Conservation (phyloP, 2,329 filamentous ascomycete genomes). For the Botryotinia convoluta region DNA sequence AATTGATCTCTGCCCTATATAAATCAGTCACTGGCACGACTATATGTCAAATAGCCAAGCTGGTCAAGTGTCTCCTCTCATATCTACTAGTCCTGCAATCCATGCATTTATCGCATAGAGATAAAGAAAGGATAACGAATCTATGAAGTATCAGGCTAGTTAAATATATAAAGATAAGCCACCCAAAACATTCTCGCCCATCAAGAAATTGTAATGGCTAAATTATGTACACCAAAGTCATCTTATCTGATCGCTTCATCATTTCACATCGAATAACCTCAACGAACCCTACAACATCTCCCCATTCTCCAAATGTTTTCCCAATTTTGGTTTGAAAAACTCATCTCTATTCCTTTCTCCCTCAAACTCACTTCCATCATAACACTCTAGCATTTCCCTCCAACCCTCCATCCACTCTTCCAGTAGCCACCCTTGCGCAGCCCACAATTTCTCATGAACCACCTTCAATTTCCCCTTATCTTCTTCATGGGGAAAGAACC, state of each 20-base stretch:
- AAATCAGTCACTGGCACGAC: background rate
- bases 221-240: background rate
- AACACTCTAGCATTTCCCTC: conserved; percentile 14
- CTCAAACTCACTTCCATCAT: background rate
- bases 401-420: conserved; percentile 14
- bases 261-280: background rate
- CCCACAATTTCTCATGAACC: conserved; percentile 21
- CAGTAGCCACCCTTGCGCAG: conserved; percentile 1
- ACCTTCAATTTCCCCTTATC: conserved; percentile 17
- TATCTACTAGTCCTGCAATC: background rate
- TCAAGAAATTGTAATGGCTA: background rate
- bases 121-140: background rate
- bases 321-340: conserved; percentile 2
- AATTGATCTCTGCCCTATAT: background rate
- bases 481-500: conserved; percentile 15
- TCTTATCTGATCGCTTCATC: background rate
- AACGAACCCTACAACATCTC: background rate
- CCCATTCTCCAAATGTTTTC: background rate
- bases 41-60: background rate
- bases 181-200: background rate
- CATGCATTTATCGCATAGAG: background rate
- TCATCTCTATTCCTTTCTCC: conserved; percentile 16
- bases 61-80: background rate
- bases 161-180: background rate
- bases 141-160: too few relatives aligned